A percentile compares a stretch with the other conserved stretches of the same genome.
Evolutionary conservation across 768 basidiomycete genomes (phyloP).

Genomic region (Tylopilus felleus): DNA sequence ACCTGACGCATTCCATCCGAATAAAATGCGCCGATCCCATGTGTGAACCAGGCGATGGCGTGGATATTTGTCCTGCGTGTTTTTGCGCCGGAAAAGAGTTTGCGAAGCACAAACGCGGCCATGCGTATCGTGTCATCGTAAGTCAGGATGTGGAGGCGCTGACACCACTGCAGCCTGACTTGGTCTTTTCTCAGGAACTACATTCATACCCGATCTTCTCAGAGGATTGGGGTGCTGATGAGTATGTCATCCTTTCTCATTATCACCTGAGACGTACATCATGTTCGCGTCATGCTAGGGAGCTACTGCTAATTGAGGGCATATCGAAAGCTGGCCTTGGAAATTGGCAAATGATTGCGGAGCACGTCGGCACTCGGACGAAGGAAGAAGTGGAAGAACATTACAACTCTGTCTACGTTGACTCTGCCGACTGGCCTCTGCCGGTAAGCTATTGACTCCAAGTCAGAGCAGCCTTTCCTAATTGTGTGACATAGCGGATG

Average conservation of each 20-base stretch:
- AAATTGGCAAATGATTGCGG: conserved; percentile 95
- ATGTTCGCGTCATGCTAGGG: conserved; percentile 44
- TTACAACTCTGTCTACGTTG: conserved; percentile 77
- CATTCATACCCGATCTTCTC: conserved; percentile 96
- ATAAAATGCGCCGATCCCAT: conserved; percentile 89
- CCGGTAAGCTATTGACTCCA: conserved; percentile 52
- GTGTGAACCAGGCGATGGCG: conserved; percentile 73
- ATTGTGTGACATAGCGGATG: conserved; percentile 29
- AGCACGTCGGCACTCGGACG: conserved; percentile 90
- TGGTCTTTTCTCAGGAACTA: conserved; percentile 61
- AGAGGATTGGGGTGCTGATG: conserved; percentile 96
- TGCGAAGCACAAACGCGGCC: conserved; percentile 75
- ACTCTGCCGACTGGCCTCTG: conserved; percentile 74
- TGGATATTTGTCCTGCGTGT: conserved; percentile 91
- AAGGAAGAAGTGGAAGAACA: conserved; percentile 93
- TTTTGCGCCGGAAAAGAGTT: conserved; percentile 93
- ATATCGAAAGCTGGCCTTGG: conserved; percentile 85
- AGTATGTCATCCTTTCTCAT: conserved; percentile 49
- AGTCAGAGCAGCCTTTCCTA: not conserved
- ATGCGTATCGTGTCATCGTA: conserved; percentile 92
- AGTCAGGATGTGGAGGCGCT: conserved; percentile 14
- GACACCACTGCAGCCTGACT: conserved; percentile 1
- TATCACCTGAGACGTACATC: not conserved
- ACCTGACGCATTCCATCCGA: conserved; percentile 94
- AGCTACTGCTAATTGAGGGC: conserved; percentile 86